Base-by-base conservation (phyloP, 495 filamentous ascomycete species). In the Penicillium cataractarum region DNA sequence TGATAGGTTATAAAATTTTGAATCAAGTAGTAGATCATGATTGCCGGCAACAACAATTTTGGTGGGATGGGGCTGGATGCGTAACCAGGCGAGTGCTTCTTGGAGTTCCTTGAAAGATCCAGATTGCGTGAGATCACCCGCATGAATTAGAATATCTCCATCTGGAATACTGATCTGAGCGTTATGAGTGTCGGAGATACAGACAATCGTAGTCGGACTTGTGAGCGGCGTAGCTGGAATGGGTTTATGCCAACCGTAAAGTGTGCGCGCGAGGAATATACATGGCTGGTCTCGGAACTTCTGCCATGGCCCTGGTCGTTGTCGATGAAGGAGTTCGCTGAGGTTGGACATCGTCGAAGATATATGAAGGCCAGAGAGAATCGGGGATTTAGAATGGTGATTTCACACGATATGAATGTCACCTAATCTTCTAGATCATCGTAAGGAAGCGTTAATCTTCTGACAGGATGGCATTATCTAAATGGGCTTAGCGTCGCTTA, bases 151-250 rank as follows among this genome's bases (percentile, higher is more conserved):
- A 53, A 93, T 73, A 63, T 94, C 91, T 31, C 90, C 91, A 40
- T 82, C 69, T 0, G 87, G 87, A 2, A 93, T 68, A 31, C 82
- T 78, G n/a, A 77, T 57, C 5, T 70, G 66, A 2, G 79, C 76
- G 65, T 89, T 89, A 64, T 95, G 91, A 4, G 92, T 93, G 71
- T 95, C 92, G 0, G 89, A 91, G 27, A 94, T 83, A 67, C 86
- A 92, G 67, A 70, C 61, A 15, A 70, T 71, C 0, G 72, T 15
- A 37, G 64, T 24, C 31, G 61, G 61, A 3, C 19, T 42, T 50
- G 35, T 64, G 48, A 67, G 32, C 53, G 67, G 64, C 26, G 19
- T 55, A 37, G 64, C 61, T 62, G 51, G 58, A 44, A 64, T 60
- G 27, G 24, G 44, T 31, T 60, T 15, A 24, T 60, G 35, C 64